phyloP scores from a whole-genome alignment of 2,329 filamentous ascomycete species.

The Claviceps citrina region DNA sequence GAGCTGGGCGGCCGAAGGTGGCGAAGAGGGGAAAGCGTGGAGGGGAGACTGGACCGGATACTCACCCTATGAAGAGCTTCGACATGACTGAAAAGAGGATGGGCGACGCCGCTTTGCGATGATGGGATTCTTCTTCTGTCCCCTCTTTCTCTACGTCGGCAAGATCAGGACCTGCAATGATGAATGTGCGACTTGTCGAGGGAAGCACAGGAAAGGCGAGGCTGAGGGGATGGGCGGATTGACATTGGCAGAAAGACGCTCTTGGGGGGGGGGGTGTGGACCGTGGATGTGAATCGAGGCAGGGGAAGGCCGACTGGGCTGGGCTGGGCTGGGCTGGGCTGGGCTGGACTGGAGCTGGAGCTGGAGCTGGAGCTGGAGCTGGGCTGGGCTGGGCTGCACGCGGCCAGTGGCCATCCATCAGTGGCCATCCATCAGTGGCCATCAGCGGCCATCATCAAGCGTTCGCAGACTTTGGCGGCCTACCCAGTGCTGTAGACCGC shows the following conservation, averaged over 20 bases:
- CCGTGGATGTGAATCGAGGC: constrained; percentile 4
- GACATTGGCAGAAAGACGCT: constrained; percentile 4
- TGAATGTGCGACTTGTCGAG: not conserved
- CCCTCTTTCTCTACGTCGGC: not conserved
- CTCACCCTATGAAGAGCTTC: constrained; percentile 90
- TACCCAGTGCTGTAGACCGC: too few relatives aligned
- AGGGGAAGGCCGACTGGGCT: not conserved
- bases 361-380: not conserved
- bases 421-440: too few relatives aligned
- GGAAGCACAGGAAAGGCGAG: not conserved
- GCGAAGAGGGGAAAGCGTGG: constrained; percentile 2
- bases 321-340: not conserved
- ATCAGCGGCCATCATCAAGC: too few relatives aligned
- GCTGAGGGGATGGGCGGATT: constrained; percentile 5
- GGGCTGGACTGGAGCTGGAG: not conserved
- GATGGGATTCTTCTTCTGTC: not conserved
- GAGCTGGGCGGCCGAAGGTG: not conserved
- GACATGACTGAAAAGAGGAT: constrained; percentile 45
- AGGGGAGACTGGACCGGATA: not conserved
- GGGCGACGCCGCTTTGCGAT: constrained; percentile 2
- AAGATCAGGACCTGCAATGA: not conserved
- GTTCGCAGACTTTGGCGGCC: too few relatives aligned
- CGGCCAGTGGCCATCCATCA: too few relatives aligned
- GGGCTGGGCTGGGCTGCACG: too few relatives aligned
- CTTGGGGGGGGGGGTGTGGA: not conserved